A percentile compares a stretch with the other conserved stretches of the same genome.
Evolutionary conservation across 1,284 basidiomycete genomes (phyloP).

Genomic region (Rhodotorula sp.): DNA sequence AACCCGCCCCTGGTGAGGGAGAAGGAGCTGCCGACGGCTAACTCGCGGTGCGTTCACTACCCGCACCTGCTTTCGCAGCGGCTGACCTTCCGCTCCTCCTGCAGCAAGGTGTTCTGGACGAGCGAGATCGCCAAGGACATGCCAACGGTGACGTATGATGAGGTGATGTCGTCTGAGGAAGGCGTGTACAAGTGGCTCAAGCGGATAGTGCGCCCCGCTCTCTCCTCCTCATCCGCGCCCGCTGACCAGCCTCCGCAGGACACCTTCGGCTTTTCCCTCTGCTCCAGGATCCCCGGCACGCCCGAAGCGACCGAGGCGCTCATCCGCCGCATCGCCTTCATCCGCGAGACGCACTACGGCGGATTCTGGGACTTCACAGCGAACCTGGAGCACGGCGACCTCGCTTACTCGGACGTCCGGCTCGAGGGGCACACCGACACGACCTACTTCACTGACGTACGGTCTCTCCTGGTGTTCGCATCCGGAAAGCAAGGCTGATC

Average conservation of each 20-base stretch:
- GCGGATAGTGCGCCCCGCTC: constrained; percentile 66
- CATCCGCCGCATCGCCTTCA: constrained; percentile 75
- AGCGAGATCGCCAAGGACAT: constrained; percentile 72
- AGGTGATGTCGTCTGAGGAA: constrained; percentile 70
- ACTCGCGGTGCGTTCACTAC: constrained; percentile 3
- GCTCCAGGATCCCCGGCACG: constrained; percentile 76
- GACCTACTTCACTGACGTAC: constrained; percentile 59
- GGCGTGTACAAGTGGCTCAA: constrained; percentile 80
- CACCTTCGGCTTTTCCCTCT: constrained; percentile 84
- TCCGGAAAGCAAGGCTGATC: no score
- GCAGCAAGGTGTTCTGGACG: constrained; percentile 77
- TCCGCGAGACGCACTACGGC: constrained; percentile 89
- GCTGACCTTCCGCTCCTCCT: background rate
- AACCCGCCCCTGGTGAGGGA: constrained; percentile 59
- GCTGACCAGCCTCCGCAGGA: constrained; percentile 57
- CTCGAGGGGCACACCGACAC: constrained; percentile 93
- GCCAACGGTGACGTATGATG: constrained; percentile 72
- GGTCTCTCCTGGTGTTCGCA: background rate
- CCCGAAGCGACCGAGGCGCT: constrained; percentile 82
- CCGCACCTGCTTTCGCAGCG: background rate
- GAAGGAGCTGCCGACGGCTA: constrained; percentile 39
- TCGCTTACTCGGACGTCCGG: constrained; percentile 81
- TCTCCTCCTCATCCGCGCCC: background rate
- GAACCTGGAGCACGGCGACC: constrained; percentile 85
- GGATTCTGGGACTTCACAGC: constrained; percentile 97